phyloP scores from a whole-genome alignment of 163 green algal genomes.

The Chlorella variabilis region DNA sequence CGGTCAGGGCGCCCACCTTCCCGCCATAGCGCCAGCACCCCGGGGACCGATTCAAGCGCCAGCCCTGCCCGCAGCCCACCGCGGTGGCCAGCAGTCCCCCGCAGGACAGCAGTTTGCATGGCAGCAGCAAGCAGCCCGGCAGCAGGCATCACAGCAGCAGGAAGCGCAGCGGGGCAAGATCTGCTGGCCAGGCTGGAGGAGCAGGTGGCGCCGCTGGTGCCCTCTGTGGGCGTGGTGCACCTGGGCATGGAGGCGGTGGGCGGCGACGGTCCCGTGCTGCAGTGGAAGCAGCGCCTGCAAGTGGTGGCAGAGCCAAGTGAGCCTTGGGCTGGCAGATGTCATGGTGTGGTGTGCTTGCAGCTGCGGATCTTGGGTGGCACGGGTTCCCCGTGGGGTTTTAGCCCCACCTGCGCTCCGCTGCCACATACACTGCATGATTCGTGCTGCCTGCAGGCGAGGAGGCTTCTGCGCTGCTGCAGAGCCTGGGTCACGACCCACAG shows the following conservation, averaged over 20 bases:
- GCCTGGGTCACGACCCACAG: background rate
- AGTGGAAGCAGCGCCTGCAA: constrained; percentile 36
- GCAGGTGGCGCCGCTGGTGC: background rate
- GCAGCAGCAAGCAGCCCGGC: background rate
- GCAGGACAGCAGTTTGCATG: background rate
- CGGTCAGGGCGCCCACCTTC: background rate
- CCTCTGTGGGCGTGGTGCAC: constrained; percentile 31
- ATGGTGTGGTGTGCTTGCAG: background rate
- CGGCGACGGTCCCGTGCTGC: constrained; percentile 14
- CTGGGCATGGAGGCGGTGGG: constrained; percentile 22
- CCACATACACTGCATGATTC: too few species aligned
- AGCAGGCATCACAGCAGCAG: background rate
- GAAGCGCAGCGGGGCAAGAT: background rate
- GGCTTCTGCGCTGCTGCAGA: constrained; percentile 15
- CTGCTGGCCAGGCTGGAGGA: background rate
- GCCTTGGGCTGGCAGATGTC: constrained; percentile 2
- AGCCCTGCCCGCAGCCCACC: background rate
- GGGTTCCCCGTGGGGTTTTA: background rate
- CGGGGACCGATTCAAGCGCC: background rate
- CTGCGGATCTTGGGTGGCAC: too few species aligned
- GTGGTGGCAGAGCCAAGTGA: constrained; percentile 46
- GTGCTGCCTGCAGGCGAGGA: constrained; percentile 25
- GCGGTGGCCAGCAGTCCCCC: background rate
- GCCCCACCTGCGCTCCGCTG: too few species aligned
- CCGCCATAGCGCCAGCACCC: background rate